phyloP scores from a whole-genome alignment of 768 basidiomycete genomes.

The Cantharellus cinnabarinus region DNA sequence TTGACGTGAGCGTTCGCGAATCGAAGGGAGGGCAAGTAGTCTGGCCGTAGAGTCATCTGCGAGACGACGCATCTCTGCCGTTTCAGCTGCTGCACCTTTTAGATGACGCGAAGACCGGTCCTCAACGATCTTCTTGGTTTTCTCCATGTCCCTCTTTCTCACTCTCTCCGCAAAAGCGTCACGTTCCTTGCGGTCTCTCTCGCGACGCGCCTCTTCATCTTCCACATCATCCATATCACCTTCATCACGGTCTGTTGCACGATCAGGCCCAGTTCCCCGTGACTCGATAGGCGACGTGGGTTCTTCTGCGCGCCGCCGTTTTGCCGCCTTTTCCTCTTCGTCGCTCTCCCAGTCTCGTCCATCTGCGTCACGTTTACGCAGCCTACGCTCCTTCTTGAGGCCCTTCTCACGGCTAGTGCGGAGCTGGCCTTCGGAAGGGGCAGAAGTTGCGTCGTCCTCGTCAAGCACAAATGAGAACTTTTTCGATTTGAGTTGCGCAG shows the following conservation, averaged over 20 bases:
- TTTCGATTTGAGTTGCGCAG: constrained; percentile 44
- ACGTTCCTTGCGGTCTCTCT: constrained; percentile 68
- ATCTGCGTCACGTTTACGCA: constrained; percentile 62
- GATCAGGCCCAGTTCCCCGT: constrained; percentile 19
- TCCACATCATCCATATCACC: constrained; percentile 29
- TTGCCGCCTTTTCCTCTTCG: constrained; percentile 53
- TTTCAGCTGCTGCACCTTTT: constrained; percentile 50
- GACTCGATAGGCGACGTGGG: neutral
- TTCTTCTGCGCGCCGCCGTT: constrained; percentile 26
- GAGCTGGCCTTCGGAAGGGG: constrained; percentile 19
- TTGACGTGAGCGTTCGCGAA: constrained; percentile 78
- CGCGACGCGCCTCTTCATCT: constrained; percentile 49
- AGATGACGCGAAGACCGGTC: constrained; percentile 62
- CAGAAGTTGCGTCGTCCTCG: constrained; percentile 28
- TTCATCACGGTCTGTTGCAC: constrained; percentile 7
- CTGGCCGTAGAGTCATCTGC: constrained; percentile 50
- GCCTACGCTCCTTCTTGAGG: constrained; percentile 38
- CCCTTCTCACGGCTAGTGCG: constrained; percentile 16
- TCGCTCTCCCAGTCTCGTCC: constrained; percentile 80
- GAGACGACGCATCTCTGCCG: constrained; percentile 55
- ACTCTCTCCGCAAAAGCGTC: constrained; percentile 89
- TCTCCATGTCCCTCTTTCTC: constrained; percentile 58
- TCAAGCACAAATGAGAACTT: constrained; percentile 73
- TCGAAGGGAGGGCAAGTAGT: constrained; percentile 37
- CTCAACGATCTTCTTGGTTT: constrained; percentile 77